Percentiles rank a stretch among this genome's conserved stretches.
phyloP scores from a whole-genome alignment of 495 filamentous ascomycete genomes.

The Extremus antarcticus region DNA sequence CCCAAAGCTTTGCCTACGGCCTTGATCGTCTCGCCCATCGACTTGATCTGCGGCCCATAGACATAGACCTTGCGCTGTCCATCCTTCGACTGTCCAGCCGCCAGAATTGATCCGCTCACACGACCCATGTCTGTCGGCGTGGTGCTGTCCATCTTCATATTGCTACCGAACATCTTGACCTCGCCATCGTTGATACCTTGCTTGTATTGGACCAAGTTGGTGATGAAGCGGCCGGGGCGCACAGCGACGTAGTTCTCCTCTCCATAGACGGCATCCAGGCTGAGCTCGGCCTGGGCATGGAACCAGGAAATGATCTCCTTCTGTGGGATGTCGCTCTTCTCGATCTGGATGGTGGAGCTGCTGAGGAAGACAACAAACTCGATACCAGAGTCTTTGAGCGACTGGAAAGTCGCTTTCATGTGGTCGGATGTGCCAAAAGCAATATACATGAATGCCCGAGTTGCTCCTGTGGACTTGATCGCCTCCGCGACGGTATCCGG shows the following conservation, averaged over 20 bases:
- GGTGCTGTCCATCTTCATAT: neutral
- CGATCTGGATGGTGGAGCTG: slow-evolving; percentile 2
- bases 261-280: slow-evolving; percentile 7
- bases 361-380: slow-evolving; percentile 14
- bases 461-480: slow-evolving; percentile 7
- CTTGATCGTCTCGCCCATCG: slow-evolving; percentile 13
- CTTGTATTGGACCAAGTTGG: slow-evolving; percentile 7
- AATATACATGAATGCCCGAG: slow-evolving; percentile 12
- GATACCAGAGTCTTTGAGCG: slow-evolving; percentile 12
- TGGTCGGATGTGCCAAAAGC: slow-evolving; percentile 5
- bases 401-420: slow-evolving; percentile 12
- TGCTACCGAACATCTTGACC: neutral
- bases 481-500: slow-evolving; percentile 9
- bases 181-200: slow-evolving; percentile 6
- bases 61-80: slow-evolving; percentile 19
- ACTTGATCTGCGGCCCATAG: slow-evolving; percentile 20
- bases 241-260: slow-evolving; percentile 5
- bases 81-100: slow-evolving; percentile 7
- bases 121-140: slow-evolving; percentile 4
- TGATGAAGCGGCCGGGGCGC: slow-evolving; percentile 12
- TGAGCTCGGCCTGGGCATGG: slow-evolving; percentile 12
- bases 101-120: slow-evolving; percentile 23
- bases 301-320: slow-evolving; percentile 9
- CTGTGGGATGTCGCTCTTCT: neutral
- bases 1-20: slow-evolving; percentile 20